phyloP scores from a whole-genome alignment of 2,329 filamentous ascomycete species.

The Daldinia sp. region DNA sequence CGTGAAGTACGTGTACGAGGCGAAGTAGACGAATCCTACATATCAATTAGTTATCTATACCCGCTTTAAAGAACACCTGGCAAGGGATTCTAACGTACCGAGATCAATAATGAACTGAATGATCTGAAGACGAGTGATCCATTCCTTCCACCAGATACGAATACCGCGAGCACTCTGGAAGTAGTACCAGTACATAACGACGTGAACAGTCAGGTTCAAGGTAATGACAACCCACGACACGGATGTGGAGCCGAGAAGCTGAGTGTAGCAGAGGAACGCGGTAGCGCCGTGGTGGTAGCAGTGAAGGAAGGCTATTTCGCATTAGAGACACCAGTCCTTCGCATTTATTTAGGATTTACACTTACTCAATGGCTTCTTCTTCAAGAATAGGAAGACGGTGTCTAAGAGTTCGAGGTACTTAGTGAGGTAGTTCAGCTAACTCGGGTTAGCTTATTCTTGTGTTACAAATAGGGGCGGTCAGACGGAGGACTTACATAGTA shows the following conservation, averaged over 20 bases:
- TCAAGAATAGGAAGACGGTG: slow-evolving; percentile 95
- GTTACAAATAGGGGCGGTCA: not conserved
- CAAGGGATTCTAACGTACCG: slow-evolving; percentile 64
- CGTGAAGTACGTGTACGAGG: slow-evolving; percentile 98
- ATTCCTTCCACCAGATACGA: slow-evolving; percentile 99
- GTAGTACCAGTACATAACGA: slow-evolving; percentile 99
- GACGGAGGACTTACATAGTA: slow-evolving; percentile 81
- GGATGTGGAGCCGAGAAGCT: slow-evolving; percentile 89
- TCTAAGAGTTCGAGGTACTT: slow-evolving; percentile 97
- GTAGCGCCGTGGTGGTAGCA: slow-evolving; percentile 99
- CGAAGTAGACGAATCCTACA: slow-evolving; percentile 95
- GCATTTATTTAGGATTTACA: slow-evolving; percentile 5
- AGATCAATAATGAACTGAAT: slow-evolving; percentile 97
- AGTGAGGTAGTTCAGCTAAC: slow-evolving; percentile 93
- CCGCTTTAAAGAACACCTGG: not conserved
- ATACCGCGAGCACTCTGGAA: slow-evolving; percentile 97
- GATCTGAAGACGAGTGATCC: slow-evolving; percentile 97
- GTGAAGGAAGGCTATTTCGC: slow-evolving; percentile 81
- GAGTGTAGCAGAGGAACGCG: slow-evolving; percentile 96
- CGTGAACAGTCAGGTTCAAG: slow-evolving; percentile 92
- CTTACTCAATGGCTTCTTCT: slow-evolving; percentile 97
- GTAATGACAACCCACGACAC: slow-evolving; percentile 96
- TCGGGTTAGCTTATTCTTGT: slow-evolving; percentile 49
- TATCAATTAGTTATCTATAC: slow-evolving; percentile 26
- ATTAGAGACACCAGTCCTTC: not conserved